Evolutionary conservation across 1,284 basidiomycete genomes (phyloP).

Genomic region (Ustilago shanxiensis): DNA sequence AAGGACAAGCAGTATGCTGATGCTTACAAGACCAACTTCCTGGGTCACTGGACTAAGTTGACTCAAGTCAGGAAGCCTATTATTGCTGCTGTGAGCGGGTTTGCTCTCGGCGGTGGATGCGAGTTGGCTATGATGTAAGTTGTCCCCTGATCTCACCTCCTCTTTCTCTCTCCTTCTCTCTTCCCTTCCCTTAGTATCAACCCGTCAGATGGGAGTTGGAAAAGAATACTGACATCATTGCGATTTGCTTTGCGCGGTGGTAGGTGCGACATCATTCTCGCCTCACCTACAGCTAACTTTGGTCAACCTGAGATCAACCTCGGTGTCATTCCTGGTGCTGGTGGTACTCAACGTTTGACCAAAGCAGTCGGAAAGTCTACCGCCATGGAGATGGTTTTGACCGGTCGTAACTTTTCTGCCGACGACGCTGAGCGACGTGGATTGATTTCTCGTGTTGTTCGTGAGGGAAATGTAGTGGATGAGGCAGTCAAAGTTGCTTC

Average conservation of each 20-base stretch:
- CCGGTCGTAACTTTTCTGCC: constrained; percentile 80
- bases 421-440: constrained; percentile 88
- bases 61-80: constrained; percentile 87
- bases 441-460: constrained; percentile 83
- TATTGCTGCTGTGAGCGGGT: constrained; percentile 95
- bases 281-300: constrained; percentile 91
- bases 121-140: constrained; percentile 90
- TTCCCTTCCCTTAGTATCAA: not conserved
- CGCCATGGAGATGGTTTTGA: constrained; percentile 94
- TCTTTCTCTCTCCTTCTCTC: not conserved
- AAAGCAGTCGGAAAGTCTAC: constrained; percentile 90
- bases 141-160: constrained; percentile 13
- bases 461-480: constrained; percentile 79
- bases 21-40: constrained; percentile 88
- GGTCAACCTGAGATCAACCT: constrained; percentile 98
- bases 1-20: constrained; percentile 88
- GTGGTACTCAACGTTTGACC: constrained; percentile 86
- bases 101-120: constrained; percentile 94
- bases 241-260: too few relatives aligned
- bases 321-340: constrained; percentile 92
- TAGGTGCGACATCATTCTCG: constrained; percentile 89
- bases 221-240: too few relatives aligned
- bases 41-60: constrained; percentile 87
- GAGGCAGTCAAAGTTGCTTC: constrained; percentile 88
- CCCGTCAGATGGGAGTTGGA: too few relatives aligned